Percentiles rank a stretch among this genome's conserved stretches.
Conservation (phyloP, 208 protist species). For the Crithidia bombi region DNA sequence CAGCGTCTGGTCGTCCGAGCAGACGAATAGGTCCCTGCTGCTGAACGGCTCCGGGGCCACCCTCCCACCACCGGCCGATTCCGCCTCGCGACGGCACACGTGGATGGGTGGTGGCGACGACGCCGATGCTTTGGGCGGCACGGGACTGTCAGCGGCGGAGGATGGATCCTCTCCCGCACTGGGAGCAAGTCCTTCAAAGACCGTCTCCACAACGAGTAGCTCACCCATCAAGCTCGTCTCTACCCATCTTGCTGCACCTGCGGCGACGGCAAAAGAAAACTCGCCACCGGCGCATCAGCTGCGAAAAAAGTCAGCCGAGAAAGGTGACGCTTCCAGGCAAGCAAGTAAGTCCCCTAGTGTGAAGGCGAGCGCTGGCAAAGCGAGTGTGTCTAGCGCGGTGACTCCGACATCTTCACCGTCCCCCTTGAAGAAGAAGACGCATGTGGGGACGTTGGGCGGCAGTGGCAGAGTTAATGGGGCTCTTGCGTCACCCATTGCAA, state of each 20-base stretch:
- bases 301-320: not conserved
- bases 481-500: not conserved
- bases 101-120: not conserved
- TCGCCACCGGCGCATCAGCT: not conserved
- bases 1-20: slow-evolving; percentile 26
- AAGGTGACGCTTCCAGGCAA: not conserved
- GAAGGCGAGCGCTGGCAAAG: not conserved
- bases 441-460: not conserved
- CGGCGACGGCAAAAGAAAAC: not conserved
- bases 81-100: slow-evolving; percentile 1
- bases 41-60: slow-evolving; percentile 20
- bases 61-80: not conserved
- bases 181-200: not conserved
- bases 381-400: not conserved
- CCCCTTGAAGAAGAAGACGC: not conserved
- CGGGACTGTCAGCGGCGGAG: not conserved
- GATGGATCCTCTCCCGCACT: not conserved
- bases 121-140: no score
- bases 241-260: not conserved
- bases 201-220: not conserved
- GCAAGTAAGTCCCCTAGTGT: not conserved
- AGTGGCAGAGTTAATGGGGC: not conserved
- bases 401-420: not conserved
- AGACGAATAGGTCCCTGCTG: slow-evolving; percentile 13
- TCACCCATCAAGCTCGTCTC: slow-evolving; percentile 3